Base-by-base conservation (phyloP, 768 basidiomycete genomes). In the Amanita pallidorosea region DNA sequence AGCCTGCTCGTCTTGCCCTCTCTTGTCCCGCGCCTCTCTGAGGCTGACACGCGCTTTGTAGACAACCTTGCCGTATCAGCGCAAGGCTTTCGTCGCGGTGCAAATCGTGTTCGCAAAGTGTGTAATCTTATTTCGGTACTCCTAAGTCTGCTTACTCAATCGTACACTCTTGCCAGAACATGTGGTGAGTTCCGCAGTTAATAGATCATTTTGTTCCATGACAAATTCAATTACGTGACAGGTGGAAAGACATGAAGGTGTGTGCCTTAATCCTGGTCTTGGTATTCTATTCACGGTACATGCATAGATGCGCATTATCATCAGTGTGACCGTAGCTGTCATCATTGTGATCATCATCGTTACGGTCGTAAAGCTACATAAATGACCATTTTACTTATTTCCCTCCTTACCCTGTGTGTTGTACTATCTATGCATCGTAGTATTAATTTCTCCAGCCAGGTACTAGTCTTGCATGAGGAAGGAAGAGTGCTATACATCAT, bases 241-340 rank as follows among this genome's bases (percentile, higher is more conserved):
- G 88, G 88, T 94, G 92, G 92, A 94, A 96, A 66, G 93, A 96
- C 65, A 92, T 92, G 88, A 92, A 92, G 84, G 88, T 87, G 52
- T 87, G 52, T 46, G 73, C 64, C 22, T 18, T 27, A 9, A 47
- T 18, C 8, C 58, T n/a, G 18, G 47, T 56, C 12, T 55, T 41
- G 6, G 18, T 37, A 7, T 18, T 20, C 5, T 53, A 9, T 20
- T 45, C 35, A 42, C 17, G 34, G 27, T 1, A 18, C 35, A 53
- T 48, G 33, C 20, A 8, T 25, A 94, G 88, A 96, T 96, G 95
- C 83, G 93, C 69, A 83, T 98, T 67, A 92, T 97, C 67, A 96
- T 99, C 60, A 89, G 85, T 52, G 75, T 87, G 42, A 91, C 88
- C 49, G 85, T 99, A 60, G 78, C 78, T 45, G 80, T 99, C 51